Conservation (phyloP, 768 basidiomycete species). For the Auriscalpium orientale region DNA sequence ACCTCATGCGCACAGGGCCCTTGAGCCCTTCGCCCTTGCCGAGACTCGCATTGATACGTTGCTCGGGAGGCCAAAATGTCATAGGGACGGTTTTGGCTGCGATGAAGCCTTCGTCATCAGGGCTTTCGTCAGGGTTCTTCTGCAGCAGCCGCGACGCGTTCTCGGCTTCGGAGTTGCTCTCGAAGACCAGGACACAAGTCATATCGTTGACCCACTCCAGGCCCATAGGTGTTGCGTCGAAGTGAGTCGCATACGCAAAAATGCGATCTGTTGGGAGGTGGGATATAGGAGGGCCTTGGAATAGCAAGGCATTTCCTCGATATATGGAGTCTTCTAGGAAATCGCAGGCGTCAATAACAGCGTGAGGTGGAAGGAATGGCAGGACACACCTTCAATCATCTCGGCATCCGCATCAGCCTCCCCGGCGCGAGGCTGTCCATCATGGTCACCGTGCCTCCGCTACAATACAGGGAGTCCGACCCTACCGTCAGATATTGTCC, state of each 20-base stretch:
- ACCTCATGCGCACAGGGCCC: slow-evolving; percentile 64
- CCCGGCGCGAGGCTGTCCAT: slow-evolving; percentile 19
- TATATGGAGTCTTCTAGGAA: slow-evolving; percentile 31
- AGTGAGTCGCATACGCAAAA: slow-evolving; percentile 78
- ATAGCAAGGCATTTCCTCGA: slow-evolving; percentile 60
- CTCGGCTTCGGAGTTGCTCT: slow-evolving; percentile 45
- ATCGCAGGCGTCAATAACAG: not conserved
- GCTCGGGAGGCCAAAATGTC: slow-evolving; percentile 72
- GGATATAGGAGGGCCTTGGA: slow-evolving; percentile 67
- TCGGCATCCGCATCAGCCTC: slow-evolving; percentile 20
- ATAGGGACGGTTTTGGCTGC: slow-evolving; percentile 65
- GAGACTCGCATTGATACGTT: slow-evolving; percentile 64
- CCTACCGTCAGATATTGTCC: slow-evolving; percentile 38
- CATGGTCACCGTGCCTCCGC: slow-evolving; percentile 43
- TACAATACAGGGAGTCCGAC: slow-evolving; percentile 17
- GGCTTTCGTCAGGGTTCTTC: slow-evolving; percentile 43
- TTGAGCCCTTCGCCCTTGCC: slow-evolving; percentile 64
- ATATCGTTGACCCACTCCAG: slow-evolving; percentile 85
- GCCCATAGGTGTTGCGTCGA: slow-evolving; percentile 64
- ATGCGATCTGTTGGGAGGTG: slow-evolving; percentile 69
- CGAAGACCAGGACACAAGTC: slow-evolving; percentile 74
- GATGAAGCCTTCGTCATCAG: slow-evolving; percentile 49
- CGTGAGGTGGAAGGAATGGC: not conserved
- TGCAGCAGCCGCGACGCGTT: slow-evolving; percentile 42
- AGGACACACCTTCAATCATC: slow-evolving; percentile 15